phyloP scores from a whole-genome alignment of 1,284 basidiomycete genomes.

The Tremellales sp. region DNA sequence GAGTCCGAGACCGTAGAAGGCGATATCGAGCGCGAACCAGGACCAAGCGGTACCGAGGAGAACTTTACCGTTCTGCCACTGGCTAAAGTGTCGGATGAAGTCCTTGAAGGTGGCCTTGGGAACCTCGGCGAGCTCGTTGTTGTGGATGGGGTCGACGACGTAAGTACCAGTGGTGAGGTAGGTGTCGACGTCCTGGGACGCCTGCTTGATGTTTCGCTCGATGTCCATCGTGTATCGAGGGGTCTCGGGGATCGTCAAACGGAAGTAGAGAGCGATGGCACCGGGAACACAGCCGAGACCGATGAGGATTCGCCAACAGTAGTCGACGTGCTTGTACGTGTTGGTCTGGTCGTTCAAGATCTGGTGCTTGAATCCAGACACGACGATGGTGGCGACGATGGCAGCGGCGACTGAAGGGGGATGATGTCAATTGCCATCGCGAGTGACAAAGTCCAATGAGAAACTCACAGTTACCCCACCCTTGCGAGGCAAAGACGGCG shows the following conservation, averaged over 20 bases:
- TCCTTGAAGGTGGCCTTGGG: conserved; percentile 64
- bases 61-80: conserved; percentile 53
- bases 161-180: conserved; percentile 58
- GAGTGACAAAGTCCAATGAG: not conserved
- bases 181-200: conserved; percentile 60
- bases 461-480: conserved; percentile 52
- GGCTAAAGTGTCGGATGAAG: conserved; percentile 54
- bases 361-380: conserved; percentile 62
- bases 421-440: conserved; percentile 13
- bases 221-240: conserved; percentile 86
- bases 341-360: conserved; percentile 55
- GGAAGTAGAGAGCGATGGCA: conserved; percentile 53
- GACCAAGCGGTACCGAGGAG: conserved; percentile 51
- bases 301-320: conserved; percentile 53
- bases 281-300: conserved; percentile 52
- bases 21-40: conserved; percentile 73
- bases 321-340: conserved; percentile 47
- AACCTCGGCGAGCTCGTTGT: conserved; percentile 58
- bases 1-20: conserved; percentile 76
- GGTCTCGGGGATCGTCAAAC: conserved; percentile 52
- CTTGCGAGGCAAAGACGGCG: conserved; percentile 53
- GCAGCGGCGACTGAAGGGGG: conserved; percentile 55
- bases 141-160: conserved; percentile 57
- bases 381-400: conserved; percentile 64
- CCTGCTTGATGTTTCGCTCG: conserved; percentile 73